Evolutionary conservation across 805 yeast genomes (phyloP).

Genomic region (Brettanomyces sp.): DNA sequence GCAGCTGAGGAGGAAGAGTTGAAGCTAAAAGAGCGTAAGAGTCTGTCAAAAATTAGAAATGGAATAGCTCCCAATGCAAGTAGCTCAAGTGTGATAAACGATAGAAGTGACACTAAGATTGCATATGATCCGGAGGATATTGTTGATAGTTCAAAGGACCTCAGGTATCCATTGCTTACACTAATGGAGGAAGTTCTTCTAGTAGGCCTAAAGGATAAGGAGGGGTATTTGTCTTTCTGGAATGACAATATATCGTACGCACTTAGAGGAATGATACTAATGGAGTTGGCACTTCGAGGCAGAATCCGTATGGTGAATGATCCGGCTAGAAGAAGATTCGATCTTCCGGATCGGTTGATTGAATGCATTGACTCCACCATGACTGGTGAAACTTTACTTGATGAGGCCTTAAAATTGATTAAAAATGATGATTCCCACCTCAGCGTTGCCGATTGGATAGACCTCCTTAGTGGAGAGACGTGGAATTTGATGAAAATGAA

Average conservation of each 20-base stretch:
- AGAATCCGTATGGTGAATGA: slow-evolving; percentile 85
- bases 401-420: slow-evolving; percentile 88
- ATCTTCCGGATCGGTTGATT: slow-evolving; percentile 75
- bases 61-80: background rate
- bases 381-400: slow-evolving; percentile 92
- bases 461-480: slow-evolving; percentile 87
- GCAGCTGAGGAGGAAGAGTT: background rate
- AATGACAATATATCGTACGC: slow-evolving; percentile 96
- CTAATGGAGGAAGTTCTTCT: slow-evolving; percentile 94
- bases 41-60: background rate
- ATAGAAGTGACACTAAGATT: slow-evolving; percentile 1
- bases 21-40: slow-evolving; percentile 1
- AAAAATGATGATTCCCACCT: slow-evolving; percentile 70
- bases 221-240: slow-evolving; percentile 96
- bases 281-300: slow-evolving; percentile 88
- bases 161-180: slow-evolving; percentile 63
- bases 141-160: slow-evolving; percentile 27
- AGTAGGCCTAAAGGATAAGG: slow-evolving; percentile 89
- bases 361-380: slow-evolving; percentile 79
- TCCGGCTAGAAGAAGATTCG: slow-evolving; percentile 83
- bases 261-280: slow-evolving; percentile 82
- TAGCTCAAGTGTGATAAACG: background rate
- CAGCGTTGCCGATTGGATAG: slow-evolving; percentile 86
- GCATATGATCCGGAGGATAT: slow-evolving; percentile 60
- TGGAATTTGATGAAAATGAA: slow-evolving; percentile 94